Conservation (phyloP, 2,329 filamentous ascomycete species). For the Pezicula radicicola region DNA sequence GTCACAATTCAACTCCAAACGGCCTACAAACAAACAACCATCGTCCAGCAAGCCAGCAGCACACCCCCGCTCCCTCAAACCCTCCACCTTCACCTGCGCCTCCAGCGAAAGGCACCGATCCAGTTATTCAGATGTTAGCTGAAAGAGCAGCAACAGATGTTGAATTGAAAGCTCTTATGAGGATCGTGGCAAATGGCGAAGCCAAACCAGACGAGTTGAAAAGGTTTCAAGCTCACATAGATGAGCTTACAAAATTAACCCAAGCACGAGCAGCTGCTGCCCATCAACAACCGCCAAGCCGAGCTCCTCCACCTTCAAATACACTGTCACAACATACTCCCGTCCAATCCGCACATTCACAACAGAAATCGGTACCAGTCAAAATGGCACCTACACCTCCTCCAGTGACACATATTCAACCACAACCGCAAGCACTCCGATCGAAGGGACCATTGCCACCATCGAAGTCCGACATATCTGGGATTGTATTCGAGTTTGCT, state of each 20-base stretch:
- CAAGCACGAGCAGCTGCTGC: slow-evolving; percentile 54
- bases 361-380: slow-evolving; percentile 8
- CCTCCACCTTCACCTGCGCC: slow-evolving; percentile 8
- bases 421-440: slow-evolving; percentile 51
- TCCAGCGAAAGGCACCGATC: slow-evolving; percentile 52
- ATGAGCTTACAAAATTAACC: slow-evolving; percentile 68
- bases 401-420: slow-evolving; percentile 16
- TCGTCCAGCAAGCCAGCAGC: slow-evolving; percentile 4
- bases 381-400: slow-evolving; percentile 14
- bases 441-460: slow-evolving; percentile 57
- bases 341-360: slow-evolving; percentile 12
- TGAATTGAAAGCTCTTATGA: slow-evolving; percentile 75
- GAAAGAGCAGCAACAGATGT: slow-evolving; percentile 72
- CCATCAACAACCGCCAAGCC: slow-evolving; percentile 5
- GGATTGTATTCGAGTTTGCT: slow-evolving; percentile 67
- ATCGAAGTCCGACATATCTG: slow-evolving; percentile 57
- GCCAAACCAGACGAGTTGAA: slow-evolving; percentile 69
- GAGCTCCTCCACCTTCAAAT: slow-evolving; percentile 1
- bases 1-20: slow-evolving; percentile 1
- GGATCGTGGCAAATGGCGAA: slow-evolving; percentile 73
- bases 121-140: slow-evolving; percentile 77
- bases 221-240: slow-evolving; percentile 77
- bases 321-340: not conserved
- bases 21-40: slow-evolving; percentile 4
- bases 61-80: slow-evolving; percentile 4